Base-by-base conservation (phyloP, 1,139 yeast species). In the Yamadazyma atlantica region DNA sequence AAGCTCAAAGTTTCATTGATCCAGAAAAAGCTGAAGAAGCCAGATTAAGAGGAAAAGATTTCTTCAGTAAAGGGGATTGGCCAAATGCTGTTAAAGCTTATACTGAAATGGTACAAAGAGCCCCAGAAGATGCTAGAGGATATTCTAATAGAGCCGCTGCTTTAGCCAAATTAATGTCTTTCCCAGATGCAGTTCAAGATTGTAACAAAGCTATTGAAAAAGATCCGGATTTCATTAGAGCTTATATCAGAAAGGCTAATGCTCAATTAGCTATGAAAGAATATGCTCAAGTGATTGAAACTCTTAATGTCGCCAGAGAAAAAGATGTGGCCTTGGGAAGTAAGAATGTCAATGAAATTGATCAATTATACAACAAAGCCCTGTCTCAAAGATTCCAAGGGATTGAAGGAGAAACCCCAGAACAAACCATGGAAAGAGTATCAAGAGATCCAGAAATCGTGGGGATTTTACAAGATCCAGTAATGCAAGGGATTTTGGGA, bases 61-160 rank as follows among this genome's bases (percentile, higher is more conserved):
- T 64, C 55, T 94, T 94, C 75, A 80, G 85, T 49, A 84, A 85
- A 54, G 94, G 88, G 32, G 96, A 92, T 65, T 90, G 96, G 96
- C 97, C 98, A 46, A 85, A 75, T 50, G 97, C 98, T 25, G 97
- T 94, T 39, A 86, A 86, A 62, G 84, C 95, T 9, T 94, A 94
- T 67, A 74, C 95, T 36, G 98, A 94, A 66, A 92, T 94, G 88
- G 75, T 90, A 55, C 87, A 89, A 69, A 85, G 99, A 60, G 90
- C 94, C 3, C 99, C 99, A 41, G 81, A 82, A 42, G 98, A 94
- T 64, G 95, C 96, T 25, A 82, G 97, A 64, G 98, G 97, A 39
- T 94, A 90, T 64, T 89, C 96, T 32, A 94, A 94, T 70, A 85
- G 98, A 66, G 98, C 99, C 38, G 98, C 98, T 29, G 96, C 96